Percentiles rank a stretch among this genome's conserved stretches.
Conservation (phyloP, 2,329 filamentous ascomycete species). For the Capronia americana region DNA sequence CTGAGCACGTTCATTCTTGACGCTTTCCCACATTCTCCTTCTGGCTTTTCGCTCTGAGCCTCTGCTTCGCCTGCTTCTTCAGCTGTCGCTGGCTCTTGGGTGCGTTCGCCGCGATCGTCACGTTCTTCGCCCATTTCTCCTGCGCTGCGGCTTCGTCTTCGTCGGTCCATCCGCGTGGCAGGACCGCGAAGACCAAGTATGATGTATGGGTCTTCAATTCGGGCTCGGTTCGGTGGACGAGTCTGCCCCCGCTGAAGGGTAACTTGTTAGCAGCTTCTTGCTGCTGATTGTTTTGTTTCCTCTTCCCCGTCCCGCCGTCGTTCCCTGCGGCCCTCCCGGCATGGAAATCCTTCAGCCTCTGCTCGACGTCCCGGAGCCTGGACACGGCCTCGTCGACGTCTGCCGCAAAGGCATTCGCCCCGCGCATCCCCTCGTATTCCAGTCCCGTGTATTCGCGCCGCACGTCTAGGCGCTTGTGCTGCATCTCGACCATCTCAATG, state of each 20-base stretch:
- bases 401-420: constrained; percentile 71
- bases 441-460: constrained; percentile 80
- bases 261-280: constrained; percentile 52
- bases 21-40: constrained; percentile 16
- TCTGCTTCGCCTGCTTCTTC: constrained; percentile 41
- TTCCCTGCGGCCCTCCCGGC: constrained; percentile 43
- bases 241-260: constrained; percentile 74
- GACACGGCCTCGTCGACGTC: constrained; percentile 80
- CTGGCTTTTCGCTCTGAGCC: constrained; percentile 19
- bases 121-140: constrained; percentile 59
- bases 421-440: constrained; percentile 69
- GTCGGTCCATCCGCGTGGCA: constrained; percentile 84
- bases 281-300: constrained; percentile 34
- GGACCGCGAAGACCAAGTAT: constrained; percentile 90
- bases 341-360: constrained; percentile 70
- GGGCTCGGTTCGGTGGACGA: constrained; percentile 80
- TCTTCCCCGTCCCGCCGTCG: constrained; percentile 38
- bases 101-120: constrained; percentile 28
- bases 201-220: constrained; percentile 96
- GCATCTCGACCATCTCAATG: constrained; percentile 91
- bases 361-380: constrained; percentile 75
- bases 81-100: constrained; percentile 37
- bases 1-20: neutral
- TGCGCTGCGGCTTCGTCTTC: constrained; percentile 76
- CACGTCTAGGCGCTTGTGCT: constrained; percentile 79